Evolutionary conservation across 768 basidiomycete genomes (phyloP).

Genomic region (Boletus eberwhitei): DNA sequence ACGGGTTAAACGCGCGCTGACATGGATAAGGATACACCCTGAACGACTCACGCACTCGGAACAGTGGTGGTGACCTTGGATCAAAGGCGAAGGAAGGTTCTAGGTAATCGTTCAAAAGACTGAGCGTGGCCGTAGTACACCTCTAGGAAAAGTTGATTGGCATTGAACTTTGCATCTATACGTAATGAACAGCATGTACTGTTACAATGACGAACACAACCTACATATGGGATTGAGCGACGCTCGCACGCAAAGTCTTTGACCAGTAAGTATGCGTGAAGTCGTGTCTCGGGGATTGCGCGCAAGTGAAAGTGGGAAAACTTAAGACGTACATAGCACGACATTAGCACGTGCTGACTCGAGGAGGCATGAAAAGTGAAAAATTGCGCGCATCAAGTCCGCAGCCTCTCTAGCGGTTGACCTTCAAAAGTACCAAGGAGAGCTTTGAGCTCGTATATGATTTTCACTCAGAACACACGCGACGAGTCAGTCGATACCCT

Average conservation of each 20-base stretch:
- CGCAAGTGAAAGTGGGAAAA: neutral
- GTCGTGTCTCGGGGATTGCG: neutral
- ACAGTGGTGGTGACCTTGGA: neutral
- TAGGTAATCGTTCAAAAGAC: neutral
- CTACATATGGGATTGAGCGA: neutral
- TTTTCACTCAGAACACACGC: conserved; percentile 33
- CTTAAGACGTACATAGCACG: too few relatives aligned
- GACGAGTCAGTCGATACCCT: conserved; percentile 29
- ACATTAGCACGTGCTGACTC: too few relatives aligned
- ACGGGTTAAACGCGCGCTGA: neutral
- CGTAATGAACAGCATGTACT: neutral
- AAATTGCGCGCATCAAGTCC: neutral
- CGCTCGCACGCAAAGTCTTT: neutral
- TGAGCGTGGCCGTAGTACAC: neutral
- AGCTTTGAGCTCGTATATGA: conserved; percentile 28
- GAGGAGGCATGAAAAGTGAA: neutral
- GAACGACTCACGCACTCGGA: neutral
- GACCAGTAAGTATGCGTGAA: neutral
- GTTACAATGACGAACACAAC: neutral
- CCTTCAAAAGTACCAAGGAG: neutral
- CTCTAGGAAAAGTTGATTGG: neutral
- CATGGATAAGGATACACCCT: neutral
- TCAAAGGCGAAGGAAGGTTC: neutral
- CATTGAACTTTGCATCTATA: neutral
- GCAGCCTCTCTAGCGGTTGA: neutral